Conservation (phyloP, 2,329 filamentous ascomycete genomes). For the Clonostachys sp. region DNA sequence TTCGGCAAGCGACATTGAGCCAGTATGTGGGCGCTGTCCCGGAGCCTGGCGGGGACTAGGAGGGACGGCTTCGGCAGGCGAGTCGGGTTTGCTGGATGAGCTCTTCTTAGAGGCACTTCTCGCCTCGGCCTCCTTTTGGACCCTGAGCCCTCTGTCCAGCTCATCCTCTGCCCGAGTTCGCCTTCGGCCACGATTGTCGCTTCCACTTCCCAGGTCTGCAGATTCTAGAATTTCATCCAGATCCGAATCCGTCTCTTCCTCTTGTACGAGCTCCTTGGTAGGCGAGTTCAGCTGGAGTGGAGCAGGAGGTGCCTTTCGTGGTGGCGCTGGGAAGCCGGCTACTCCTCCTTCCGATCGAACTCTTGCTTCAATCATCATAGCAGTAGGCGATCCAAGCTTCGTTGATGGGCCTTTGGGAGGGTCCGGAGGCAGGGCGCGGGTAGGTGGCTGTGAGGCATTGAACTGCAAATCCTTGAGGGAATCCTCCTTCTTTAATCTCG, state of each 20-base stretch:
- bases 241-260: constrained; percentile 70
- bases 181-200: constrained; percentile 65
- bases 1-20: constrained; percentile 46
- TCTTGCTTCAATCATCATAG: constrained; percentile 36
- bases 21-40: constrained; percentile 29
- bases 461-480: constrained; percentile 28
- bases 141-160: constrained; percentile 65
- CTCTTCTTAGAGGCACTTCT: constrained; percentile 73
- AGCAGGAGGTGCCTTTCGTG: constrained; percentile 79
- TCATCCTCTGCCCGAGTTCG: constrained; percentile 89
- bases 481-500: constrained; percentile 37
- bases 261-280: constrained; percentile 15
- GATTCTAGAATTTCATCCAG: constrained; percentile 76
- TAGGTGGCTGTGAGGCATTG: constrained; percentile 48
- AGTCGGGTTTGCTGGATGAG: constrained; percentile 33
- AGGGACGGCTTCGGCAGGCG: constrained; percentile 22
- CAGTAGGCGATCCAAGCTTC: constrained; percentile 30
- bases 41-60: constrained; percentile 27
- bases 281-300: constrained; percentile 62
- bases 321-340: constrained; percentile 51
- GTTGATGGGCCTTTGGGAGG: constrained; percentile 50
- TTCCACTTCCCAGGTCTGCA: constrained; percentile 54
- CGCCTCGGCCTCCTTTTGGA: constrained; percentile 61
- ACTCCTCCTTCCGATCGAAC: constrained; percentile 38
- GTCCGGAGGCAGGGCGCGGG: constrained; percentile 46